A percentile compares a stretch with the other conserved stretches of the same genome.
These are phyloP conservation scores for Pestalotiopsis sp. DNA, from an alignment of 2,329 filamentous ascomycete genomes.

Conservation along the genomic window DNA sequence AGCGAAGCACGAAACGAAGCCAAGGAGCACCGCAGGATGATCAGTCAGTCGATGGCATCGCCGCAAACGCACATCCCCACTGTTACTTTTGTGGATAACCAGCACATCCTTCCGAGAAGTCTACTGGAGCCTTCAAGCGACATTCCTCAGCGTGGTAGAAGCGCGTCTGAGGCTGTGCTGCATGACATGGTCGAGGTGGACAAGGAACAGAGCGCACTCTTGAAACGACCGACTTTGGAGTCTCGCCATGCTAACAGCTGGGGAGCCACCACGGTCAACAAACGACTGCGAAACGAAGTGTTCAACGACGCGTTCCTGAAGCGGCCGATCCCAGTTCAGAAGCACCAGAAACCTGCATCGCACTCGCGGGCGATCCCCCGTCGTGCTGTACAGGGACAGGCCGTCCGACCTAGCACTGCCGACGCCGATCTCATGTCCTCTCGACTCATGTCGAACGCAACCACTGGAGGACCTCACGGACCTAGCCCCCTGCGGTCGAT, in stretches of 20 bases:
- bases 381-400: conserved; percentile 44
- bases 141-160: conserved; percentile 36
- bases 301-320: conserved; percentile 90
- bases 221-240: conserved; percentile 47
- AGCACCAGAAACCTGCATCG: conserved; percentile 65
- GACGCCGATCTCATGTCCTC: conserved; percentile 29
- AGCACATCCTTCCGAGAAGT: conserved; percentile 86
- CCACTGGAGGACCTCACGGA: background rate
- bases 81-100: conserved; percentile 91
- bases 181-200: conserved; percentile 23
- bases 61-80: conserved; percentile 73
- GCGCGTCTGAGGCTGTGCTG: conserved; percentile 35
- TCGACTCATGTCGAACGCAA: conserved; percentile 11
- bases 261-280: conserved; percentile 92
- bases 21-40: conserved; percentile 44
- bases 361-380: conserved; percentile 68
- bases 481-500: conserved; percentile 28
- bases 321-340: conserved; percentile 79
- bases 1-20: conserved; percentile 24
- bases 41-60: conserved; percentile 77
- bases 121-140: conserved; percentile 64
- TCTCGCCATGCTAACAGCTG: conserved; percentile 69
- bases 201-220: conserved; percentile 13
- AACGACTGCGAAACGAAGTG: conserved; percentile 84
- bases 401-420: conserved; percentile 47